These are phyloP conservation scores for Globisporangium mamillatum DNA, from an alignment of 352 stramenopile genomes.

Conservation along the genomic window DNA sequence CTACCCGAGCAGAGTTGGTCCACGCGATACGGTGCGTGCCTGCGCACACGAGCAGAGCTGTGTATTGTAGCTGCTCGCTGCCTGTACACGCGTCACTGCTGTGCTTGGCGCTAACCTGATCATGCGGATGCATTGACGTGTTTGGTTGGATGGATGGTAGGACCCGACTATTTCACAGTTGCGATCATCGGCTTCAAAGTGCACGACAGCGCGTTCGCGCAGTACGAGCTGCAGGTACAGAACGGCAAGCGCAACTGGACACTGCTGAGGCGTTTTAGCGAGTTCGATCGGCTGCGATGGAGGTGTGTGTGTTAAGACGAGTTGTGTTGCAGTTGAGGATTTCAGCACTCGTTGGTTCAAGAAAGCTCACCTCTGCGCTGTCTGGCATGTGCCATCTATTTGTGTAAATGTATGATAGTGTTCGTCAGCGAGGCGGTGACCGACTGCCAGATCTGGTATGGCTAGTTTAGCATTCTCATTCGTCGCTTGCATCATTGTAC, in stretches of 20 bases:
- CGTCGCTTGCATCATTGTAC: not conserved
- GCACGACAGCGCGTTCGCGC: constrained; percentile 45
- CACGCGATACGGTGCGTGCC: constrained; percentile 56
- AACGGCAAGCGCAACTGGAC: constrained; percentile 70
- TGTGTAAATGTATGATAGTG: constrained; percentile 20
- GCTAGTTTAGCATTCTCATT: not conserved
- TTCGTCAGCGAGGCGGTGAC: constrained; percentile 42
- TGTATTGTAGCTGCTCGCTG: not conserved
- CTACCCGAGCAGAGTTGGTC: constrained; percentile 69
- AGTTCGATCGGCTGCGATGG: constrained; percentile 54
- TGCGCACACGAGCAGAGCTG: not conserved
- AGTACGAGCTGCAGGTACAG: constrained; percentile 71
- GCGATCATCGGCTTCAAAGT: constrained; percentile 50
- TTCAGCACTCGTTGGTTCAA: not conserved
- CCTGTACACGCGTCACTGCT: not conserved
- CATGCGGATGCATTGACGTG: not conserved
- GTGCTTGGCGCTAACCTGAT: not conserved
- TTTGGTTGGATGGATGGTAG: constrained; percentile 21
- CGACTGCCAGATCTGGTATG: constrained; percentile 41
- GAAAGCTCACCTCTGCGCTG: not conserved
- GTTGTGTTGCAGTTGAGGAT: not conserved
- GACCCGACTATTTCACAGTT: constrained; percentile 74
- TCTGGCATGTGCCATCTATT: not conserved
- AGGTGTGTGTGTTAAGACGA: constrained; percentile 26
- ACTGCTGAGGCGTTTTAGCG: constrained; percentile 65